phyloP scores from a whole-genome alignment of 345 rosid genomes.

The Atalantia buxifolia region DNA sequence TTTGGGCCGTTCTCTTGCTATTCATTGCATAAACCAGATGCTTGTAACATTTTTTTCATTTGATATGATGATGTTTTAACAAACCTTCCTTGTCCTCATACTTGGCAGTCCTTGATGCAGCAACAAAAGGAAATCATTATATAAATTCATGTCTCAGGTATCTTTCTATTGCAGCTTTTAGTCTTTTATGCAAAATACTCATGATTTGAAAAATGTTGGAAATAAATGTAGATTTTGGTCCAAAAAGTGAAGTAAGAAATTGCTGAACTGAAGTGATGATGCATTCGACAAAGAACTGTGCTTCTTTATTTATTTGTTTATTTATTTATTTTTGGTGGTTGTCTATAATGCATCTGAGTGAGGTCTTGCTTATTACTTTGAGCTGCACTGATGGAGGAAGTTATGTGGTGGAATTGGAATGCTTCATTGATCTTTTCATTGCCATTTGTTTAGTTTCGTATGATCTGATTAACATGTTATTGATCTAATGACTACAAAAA shows the following conservation, averaged over 20 bases:
- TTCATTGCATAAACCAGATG: background rate
- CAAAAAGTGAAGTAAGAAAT: background rate
- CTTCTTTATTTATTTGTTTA: too few relatives aligned
- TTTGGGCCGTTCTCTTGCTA: background rate
- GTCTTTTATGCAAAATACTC: background rate
- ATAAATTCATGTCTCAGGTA: conserved; percentile 95
- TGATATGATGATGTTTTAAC: background rate
- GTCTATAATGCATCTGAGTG: background rate
- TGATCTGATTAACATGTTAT: background rate
- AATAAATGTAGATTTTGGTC: background rate
- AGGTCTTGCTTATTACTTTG: background rate
- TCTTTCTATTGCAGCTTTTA: background rate
- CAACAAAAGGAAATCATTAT: conserved; percentile 85
- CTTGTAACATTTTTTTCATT: background rate
- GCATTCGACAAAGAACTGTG: background rate
- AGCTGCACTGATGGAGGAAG: background rate
- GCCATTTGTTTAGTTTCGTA: background rate
- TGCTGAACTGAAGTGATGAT: background rate
- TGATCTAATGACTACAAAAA: background rate
- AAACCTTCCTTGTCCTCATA: background rate
- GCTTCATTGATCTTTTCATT: background rate
- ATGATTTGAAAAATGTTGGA: background rate
- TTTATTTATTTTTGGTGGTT: background rate
- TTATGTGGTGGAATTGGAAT: background rate
- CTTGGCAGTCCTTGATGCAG: conserved; percentile 72